These are phyloP conservation scores for Conringia planisiliqua DNA, from an alignment of 345 rosid species.

Conservation along the genomic window DNA sequence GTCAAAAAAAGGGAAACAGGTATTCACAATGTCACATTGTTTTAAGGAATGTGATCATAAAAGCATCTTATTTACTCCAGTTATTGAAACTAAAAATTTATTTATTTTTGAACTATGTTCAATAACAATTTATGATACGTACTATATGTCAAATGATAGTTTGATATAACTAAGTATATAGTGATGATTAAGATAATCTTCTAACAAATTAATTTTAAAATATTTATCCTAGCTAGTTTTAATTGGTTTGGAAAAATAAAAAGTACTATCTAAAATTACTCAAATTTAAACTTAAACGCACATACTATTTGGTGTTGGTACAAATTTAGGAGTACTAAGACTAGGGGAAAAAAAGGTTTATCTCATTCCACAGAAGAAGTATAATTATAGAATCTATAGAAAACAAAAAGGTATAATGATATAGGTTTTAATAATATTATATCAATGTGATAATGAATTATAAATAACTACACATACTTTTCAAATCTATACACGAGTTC, in stretches of 20 bases:
- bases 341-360: too few relatives aligned
- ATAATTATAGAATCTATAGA: too few relatives aligned
- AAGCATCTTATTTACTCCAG: neutral
- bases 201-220: neutral
- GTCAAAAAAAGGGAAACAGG: neutral
- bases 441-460: neutral
- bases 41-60: neutral
- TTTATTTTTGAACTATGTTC: neutral
- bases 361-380: too few relatives aligned
- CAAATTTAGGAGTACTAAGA: neutral
- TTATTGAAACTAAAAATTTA: neutral
- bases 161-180: neutral
- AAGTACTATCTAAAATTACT: neutral
- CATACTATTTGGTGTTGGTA: neutral
- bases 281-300: neutral
- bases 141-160: neutral
- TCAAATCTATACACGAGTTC: neutral
- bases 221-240: neutral
- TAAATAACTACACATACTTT: neutral
- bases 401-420: neutral
- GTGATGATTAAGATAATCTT: neutral
- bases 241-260: neutral
- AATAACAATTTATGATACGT: neutral
- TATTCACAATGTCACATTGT: neutral
- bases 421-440: neutral